Conservation (phyloP, 2,329 filamentous ascomycete genomes). For the Teratosphaeria pseudoeucalypti region DNA sequence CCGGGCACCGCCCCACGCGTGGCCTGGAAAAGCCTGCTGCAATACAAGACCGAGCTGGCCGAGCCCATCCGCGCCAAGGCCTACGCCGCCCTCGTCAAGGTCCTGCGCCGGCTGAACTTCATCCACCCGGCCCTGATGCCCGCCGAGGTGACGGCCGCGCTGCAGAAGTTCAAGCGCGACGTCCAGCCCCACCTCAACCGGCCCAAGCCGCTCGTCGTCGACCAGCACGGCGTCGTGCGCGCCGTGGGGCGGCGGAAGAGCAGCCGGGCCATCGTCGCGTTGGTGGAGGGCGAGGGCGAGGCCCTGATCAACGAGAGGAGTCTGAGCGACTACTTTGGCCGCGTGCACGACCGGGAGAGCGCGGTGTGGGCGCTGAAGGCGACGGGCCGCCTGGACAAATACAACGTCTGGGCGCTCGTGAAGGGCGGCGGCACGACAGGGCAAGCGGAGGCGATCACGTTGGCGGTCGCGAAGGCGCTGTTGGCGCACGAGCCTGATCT, state of each 20-base stretch:
- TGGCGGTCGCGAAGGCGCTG: constrained; percentile 81
- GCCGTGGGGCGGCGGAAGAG: constrained; percentile 82
- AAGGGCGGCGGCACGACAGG: constrained; percentile 84
- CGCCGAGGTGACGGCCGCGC: constrained; percentile 51
- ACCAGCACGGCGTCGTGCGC: constrained; percentile 66
- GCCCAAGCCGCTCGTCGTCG: constrained; percentile 54
- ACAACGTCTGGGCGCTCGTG: constrained; percentile 85
- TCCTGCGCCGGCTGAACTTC: constrained; percentile 70
- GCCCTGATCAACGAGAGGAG: constrained; percentile 81
- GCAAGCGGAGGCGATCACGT: constrained; percentile 85
- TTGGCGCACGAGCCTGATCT: constrained; percentile 84
- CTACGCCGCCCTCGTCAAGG: constrained; percentile 64
- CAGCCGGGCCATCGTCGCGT: constrained; percentile 70
- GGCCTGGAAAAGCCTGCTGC: constrained; percentile 68
- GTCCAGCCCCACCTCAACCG: constrained; percentile 60
- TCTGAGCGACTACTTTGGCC: constrained; percentile 70
- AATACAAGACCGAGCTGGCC: constrained; percentile 62
- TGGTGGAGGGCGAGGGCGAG: constrained; percentile 89
- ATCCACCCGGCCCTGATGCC: constrained; percentile 75
- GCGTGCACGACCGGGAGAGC: constrained; percentile 88
- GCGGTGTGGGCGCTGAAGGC: constrained; percentile 82
- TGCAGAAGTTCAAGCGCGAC: constrained; percentile 63
- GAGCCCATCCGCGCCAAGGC: constrained; percentile 66
- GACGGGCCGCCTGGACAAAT: constrained; percentile 80
- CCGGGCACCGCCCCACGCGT: constrained; percentile 58